These are phyloP conservation scores for Huiozyma naganishii DNA, from an alignment of 805 yeast species.

Conservation along the genomic window DNA sequence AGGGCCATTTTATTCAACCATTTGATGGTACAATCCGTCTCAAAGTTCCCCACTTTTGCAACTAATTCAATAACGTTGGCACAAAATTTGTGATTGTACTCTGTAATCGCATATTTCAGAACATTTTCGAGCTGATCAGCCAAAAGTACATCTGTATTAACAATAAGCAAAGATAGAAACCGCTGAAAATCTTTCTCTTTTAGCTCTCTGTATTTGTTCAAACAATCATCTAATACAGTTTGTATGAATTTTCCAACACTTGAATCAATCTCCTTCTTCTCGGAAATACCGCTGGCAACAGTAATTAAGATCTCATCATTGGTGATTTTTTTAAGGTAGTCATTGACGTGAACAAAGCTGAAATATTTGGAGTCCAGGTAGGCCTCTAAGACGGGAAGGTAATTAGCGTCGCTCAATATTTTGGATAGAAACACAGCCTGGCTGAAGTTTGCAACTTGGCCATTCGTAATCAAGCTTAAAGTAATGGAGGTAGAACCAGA, in stretches of 20 bases:
- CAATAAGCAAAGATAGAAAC: conserved; percentile 8
- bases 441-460: conserved; percentile 7
- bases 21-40: conserved; percentile 13
- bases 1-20: conserved; percentile 54
- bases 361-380: conserved; percentile 9
- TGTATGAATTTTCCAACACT: conserved; percentile 9
- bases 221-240: conserved; percentile 7
- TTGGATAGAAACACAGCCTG: conserved; percentile 3
- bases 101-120: conserved; percentile 22
- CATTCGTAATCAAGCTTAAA: conserved; percentile 4
- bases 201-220: conserved; percentile 1
- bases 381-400: conserved; percentile 5
- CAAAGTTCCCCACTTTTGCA: conserved; percentile 6
- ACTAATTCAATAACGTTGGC: conserved; percentile 23
- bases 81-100: conserved; percentile 23
- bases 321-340: conserved; percentile 3
- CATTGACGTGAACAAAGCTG: conserved; percentile 2
- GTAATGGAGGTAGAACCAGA: neutral
- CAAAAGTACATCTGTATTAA: conserved; percentile 1
- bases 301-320: conserved; percentile 18
- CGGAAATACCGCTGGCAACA: conserved; percentile 17
- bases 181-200: conserved; percentile 4
- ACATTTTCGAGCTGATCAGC: conserved; percentile 17
- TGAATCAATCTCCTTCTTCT: conserved; percentile 5
- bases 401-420: conserved; percentile 2